These are phyloP conservation scores for Coemansia erecta DNA, from an alignment of 192 early-diverging fungal genomes.

Conservation along the genomic window DNA sequence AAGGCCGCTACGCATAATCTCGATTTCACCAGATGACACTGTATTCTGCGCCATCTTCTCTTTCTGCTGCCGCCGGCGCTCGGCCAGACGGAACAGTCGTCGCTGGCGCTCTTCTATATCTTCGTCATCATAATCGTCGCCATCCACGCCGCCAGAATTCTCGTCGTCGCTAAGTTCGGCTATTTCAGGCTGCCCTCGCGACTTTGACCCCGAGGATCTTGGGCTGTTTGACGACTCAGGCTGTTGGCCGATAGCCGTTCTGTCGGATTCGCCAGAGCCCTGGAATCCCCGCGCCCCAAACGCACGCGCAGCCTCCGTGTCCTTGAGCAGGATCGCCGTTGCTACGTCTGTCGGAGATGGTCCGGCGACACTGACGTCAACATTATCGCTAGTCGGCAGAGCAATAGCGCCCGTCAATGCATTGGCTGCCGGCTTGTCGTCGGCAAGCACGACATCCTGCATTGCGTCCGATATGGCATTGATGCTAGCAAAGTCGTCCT, in stretches of 20 bases:
- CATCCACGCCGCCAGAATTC: slow-evolving; percentile 5
- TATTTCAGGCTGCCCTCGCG: slow-evolving; percentile 13
- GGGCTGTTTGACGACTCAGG: slow-evolving; percentile 13
- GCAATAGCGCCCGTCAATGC: too few species aligned
- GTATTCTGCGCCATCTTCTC: slow-evolving; percentile 32
- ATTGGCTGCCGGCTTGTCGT: background rate
- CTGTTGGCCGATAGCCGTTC: slow-evolving; percentile 18
- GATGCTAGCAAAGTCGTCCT: slow-evolving; percentile 1
- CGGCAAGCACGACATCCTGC: slow-evolving; percentile 7
- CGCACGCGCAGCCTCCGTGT: slow-evolving; percentile 15
- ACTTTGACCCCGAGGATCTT: slow-evolving; percentile 7
- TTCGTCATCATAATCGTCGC: slow-evolving; percentile 16
- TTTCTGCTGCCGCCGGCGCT: slow-evolving; percentile 32
- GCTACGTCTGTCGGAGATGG: slow-evolving; percentile 16
- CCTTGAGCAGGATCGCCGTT: slow-evolving; percentile 20
- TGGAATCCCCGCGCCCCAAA: slow-evolving; percentile 6
- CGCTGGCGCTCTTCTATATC: slow-evolving; percentile 33
- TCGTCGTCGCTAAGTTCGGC: slow-evolving; percentile 17
- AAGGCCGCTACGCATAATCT: slow-evolving; percentile 51
- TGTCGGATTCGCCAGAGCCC: slow-evolving; percentile 24
- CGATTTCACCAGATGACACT: slow-evolving; percentile 38
- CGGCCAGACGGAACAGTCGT: slow-evolving; percentile 33
- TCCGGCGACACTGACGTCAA: background rate
- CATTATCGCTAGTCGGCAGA: too few species aligned
- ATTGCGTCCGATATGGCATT: slow-evolving; percentile 10